These are phyloP conservation scores for Fusarium globosum DNA, from an alignment of 2,329 filamentous ascomycete genomes.

Conservation along the genomic window DNA sequence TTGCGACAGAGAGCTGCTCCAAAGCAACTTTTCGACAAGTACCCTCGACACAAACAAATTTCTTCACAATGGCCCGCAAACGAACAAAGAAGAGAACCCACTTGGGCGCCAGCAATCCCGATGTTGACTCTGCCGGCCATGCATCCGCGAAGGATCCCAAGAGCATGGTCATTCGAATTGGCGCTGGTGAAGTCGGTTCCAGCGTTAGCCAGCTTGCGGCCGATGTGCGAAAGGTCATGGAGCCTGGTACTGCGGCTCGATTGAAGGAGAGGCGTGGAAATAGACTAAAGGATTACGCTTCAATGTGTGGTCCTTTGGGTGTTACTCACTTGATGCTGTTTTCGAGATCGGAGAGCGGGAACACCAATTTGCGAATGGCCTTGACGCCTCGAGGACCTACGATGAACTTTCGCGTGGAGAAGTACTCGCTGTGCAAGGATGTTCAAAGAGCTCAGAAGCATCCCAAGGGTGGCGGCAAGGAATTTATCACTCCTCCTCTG, in stretches of 20 bases:
- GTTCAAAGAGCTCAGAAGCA: constrained; percentile 85
- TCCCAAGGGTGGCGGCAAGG: constrained; percentile 83
- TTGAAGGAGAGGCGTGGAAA: constrained; percentile 92
- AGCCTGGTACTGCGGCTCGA: constrained; percentile 89
- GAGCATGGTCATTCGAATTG: constrained; percentile 98
- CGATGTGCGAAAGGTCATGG: constrained; percentile 94
- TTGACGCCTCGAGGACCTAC: constrained; percentile 92
- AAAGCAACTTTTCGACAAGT: constrained; percentile 19
- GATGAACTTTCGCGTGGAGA: constrained; percentile 92
- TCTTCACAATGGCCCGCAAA: constrained; percentile 76
- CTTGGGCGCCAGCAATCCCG: constrained; percentile 71
- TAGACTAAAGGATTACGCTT: constrained; percentile 88
- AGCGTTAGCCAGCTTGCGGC: constrained; percentile 91
- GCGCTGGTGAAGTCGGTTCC: constrained; percentile 90
- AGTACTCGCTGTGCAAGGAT: constrained; percentile 94
- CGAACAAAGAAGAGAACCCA: constrained; percentile 92
- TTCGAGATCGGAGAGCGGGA: constrained; percentile 87
- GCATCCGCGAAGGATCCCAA: constrained; percentile 80
- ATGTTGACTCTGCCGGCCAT: constrained; percentile 67
- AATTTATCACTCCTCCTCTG: constrained; percentile 86
- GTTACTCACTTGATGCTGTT: constrained; percentile 95
- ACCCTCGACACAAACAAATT: constrained; percentile 10
- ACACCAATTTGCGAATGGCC: constrained; percentile 90
- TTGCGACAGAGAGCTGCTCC: constrained; percentile 30
- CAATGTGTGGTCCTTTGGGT: constrained; percentile 94